Evolutionary conservation across 129 eudicot genomes (phyloP).

Genomic region (Silybum marianum): DNA sequence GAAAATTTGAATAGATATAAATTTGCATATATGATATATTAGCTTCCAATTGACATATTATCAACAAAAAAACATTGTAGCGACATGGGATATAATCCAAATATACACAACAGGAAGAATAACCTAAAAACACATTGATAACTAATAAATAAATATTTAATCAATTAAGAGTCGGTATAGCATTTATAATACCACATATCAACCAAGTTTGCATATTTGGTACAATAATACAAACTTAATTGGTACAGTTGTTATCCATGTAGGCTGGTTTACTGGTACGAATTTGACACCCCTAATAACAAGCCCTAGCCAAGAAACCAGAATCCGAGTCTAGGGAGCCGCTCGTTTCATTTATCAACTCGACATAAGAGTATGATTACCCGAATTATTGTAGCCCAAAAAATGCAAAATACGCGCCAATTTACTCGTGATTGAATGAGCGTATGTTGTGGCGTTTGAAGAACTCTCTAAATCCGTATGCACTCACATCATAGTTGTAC

Average conservation of each 20-base stretch:
- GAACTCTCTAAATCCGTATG: slow-evolving; percentile 86
- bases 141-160: too few species aligned
- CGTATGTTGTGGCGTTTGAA: slow-evolving; percentile 75
- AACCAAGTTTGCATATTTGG: not conserved
- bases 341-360: not conserved
- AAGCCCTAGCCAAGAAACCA: not conserved
- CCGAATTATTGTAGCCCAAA: not conserved
- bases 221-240: not conserved
- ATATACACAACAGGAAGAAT: not conserved
- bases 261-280: not conserved
- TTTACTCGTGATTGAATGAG: slow-evolving; percentile 43
- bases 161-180: not conserved
- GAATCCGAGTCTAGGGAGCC: not conserved
- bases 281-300: not conserved
- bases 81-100: not conserved
- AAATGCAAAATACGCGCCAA: not conserved
- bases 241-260: not conserved
- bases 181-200: not conserved
- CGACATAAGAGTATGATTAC: not conserved
- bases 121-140: not conserved
- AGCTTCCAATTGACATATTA: not conserved
- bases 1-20: not conserved
- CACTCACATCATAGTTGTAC: slow-evolving; percentile 80
- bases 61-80: too few species aligned
- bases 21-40: not conserved